Percentiles rank a stretch among this genome's conserved stretches.
Evolutionary conservation across 768 basidiomycete genomes (phyloP).

Genomic region (Panaeolus cyanescens): DNA sequence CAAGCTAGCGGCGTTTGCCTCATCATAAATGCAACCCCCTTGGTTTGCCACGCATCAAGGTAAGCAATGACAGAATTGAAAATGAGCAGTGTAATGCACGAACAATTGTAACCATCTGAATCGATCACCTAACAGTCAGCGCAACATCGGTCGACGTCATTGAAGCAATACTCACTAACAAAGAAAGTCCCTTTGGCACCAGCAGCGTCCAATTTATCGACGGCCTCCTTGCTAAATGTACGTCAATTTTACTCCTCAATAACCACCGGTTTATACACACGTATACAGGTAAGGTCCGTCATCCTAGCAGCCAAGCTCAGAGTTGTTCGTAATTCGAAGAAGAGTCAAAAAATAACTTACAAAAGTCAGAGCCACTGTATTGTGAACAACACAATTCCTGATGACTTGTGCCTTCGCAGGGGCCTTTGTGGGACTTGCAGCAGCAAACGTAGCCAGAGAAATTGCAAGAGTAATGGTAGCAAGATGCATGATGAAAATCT

Average conservation of each 20-base stretch:
- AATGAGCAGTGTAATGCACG: neutral
- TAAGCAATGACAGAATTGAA: no score
- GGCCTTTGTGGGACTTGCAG: neutral
- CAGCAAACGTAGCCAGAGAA: neutral
- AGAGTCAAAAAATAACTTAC: conserved; percentile 23
- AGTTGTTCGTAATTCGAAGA: neutral
- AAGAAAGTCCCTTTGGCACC: conserved; percentile 44
- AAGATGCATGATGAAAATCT: neutral
- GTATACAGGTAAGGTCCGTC: conserved; percentile 22
- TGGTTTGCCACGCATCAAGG: neutral
- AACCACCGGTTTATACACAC: conserved; percentile 17
- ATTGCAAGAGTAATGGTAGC: conserved; percentile 9
- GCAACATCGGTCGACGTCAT: neutral
- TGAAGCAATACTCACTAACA: conserved; percentile 28
- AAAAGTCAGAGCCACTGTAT: conserved; percentile 42
- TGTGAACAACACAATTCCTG: conserved; percentile 34
- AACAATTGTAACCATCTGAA: conserved; percentile 40
- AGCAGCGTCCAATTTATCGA: conserved; percentile 24
- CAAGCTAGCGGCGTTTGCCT: conserved; percentile 22
- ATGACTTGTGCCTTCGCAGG: conserved; percentile 28
- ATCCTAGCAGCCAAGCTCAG: conserved; percentile 7
- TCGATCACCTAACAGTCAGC: neutral
- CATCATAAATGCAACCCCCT: conserved; percentile 41
- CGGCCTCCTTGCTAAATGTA: conserved; percentile 29
- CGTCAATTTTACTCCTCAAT: neutral